These are phyloP conservation scores for Omphalea diandra DNA, from an alignment of 441 rosid genomes.

Conservation along the genomic window DNA sequence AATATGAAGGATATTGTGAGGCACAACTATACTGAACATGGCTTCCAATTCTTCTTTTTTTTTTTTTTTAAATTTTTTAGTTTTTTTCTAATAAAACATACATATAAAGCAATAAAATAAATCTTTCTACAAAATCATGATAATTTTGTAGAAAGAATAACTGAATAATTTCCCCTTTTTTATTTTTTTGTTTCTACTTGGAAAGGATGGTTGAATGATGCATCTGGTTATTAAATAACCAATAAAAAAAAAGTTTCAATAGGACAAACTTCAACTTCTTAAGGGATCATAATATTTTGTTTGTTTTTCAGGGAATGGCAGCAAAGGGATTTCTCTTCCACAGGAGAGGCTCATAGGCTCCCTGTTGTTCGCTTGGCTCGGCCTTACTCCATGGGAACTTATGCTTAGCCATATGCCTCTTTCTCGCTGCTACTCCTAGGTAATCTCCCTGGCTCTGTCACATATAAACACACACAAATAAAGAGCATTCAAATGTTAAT, in stretches of 20 bases:
- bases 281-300: background rate
- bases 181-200: too few relatives aligned
- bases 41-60: too few relatives aligned
- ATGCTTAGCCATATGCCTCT: slow-evolving; percentile 56
- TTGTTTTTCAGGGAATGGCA: slow-evolving; percentile 27
- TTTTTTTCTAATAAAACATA: too few relatives aligned
- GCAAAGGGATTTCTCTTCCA: slow-evolving; percentile 60
- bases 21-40: background rate
- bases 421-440: slow-evolving; percentile 53
- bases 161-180: too few relatives aligned
- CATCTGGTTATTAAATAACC: background rate
- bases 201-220: background rate
- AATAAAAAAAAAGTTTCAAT: slow-evolving; percentile 1
- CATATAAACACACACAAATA: background rate
- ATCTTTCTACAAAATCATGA: too few relatives aligned
- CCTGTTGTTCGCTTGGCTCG: slow-evolving; percentile 26
- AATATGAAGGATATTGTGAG: background rate
- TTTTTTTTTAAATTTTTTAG: too few relatives aligned
- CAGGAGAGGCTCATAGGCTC: slow-evolving; percentile 32
- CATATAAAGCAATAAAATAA: too few relatives aligned
- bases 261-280: background rate
- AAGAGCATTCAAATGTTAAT: too few relatives aligned
- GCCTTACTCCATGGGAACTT: slow-evolving; percentile 54
- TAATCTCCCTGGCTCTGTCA: slow-evolving; percentile 46
- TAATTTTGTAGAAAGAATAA: too few relatives aligned